Conservation (phyloP, 2,329 filamentous ascomycete species). For the Talaromyces islandicus region DNA sequence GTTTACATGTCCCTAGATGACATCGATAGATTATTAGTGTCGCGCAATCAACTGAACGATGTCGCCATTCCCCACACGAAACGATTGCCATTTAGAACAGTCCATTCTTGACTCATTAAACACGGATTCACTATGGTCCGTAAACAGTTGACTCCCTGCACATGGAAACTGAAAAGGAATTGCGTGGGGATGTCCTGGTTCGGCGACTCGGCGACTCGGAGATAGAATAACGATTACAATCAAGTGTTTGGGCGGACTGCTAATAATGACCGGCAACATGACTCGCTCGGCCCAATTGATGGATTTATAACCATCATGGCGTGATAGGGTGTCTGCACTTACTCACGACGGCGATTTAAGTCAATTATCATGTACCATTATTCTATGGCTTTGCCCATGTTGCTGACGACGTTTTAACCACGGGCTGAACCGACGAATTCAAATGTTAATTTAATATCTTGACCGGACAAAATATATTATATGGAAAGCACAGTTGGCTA, state of each 20-base stretch:
- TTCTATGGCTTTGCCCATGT: not conserved
- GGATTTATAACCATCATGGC: not conserved
- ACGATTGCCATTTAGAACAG: not conserved
- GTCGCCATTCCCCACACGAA: slow-evolving; percentile 2
- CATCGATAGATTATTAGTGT: not conserved
- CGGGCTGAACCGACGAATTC: not conserved
- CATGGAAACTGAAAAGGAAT: not conserved
- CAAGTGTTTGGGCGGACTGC: not conserved
- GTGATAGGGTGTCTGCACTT: not conserved
- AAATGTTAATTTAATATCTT: too few species aligned
- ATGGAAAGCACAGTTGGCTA: too few species aligned
- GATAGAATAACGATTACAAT: not conserved
- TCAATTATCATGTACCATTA: not conserved
- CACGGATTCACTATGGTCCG: not conserved
- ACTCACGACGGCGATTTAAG: not conserved
- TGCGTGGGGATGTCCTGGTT: not conserved
- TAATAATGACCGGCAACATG: not conserved
- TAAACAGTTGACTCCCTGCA: not conserved
- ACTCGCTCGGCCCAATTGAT: not conserved
- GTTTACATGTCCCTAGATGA: too few species aligned
- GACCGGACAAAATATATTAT: too few species aligned
- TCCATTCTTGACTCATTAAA: not conserved
- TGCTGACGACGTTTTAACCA: not conserved
- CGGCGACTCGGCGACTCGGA: not conserved
- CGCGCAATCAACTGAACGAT: slow-evolving; percentile 3